Evolutionary conservation across 2,329 filamentous ascomycete species (phyloP), one percentile per base, ranked within the genome.

Genomic region (Nothomitra cinnamomea): DNA sequence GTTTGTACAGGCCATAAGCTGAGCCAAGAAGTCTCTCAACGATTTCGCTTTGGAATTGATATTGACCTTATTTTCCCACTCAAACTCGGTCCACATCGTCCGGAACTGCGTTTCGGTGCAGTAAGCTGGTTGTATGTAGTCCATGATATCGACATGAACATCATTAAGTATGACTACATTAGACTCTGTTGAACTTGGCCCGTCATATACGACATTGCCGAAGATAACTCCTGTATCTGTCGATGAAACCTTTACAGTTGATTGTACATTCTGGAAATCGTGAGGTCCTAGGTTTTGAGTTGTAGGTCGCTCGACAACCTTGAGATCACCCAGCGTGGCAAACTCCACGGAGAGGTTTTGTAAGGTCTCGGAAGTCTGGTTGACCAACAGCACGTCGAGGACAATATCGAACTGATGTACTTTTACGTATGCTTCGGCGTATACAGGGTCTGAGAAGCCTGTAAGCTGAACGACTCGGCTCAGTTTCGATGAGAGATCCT

Each of bases 1-100:
- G 70, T 98, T 96, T 53, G 92, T 98, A 67, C 85, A 90, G 57
- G 88, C 87, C 92, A 96, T 96, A 56, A 98, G 74, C 66, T 94
- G 84, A 61, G 87, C 83, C 58, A 98, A 72, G 79, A 98, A 98
- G 19, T 94, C 87, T 51, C 90, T 80, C 57, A 98, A 75, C 25
- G 80, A 84, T 73, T 90, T 94, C 60, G 87, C 87, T 75, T 95
- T 96, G 58, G 87, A 94, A 71, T 95, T 95, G 72, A 98, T 96
- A 72, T 98, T 98, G 69, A 98, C 90, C 78, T 98, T 98, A 73
- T 98, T 98, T 75, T 98, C 92, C 92, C 92, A 98, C 67, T 98
- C 92, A 60, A 98, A 98, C 66, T 98, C 92, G 38, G 92, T 98
- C 92, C 92, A 98, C 92, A 98, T 98, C n/a, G 87, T 94, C 56